phyloP scores from a whole-genome alignment of 129 eudicot species.

The Escallonia rubra region DNA sequence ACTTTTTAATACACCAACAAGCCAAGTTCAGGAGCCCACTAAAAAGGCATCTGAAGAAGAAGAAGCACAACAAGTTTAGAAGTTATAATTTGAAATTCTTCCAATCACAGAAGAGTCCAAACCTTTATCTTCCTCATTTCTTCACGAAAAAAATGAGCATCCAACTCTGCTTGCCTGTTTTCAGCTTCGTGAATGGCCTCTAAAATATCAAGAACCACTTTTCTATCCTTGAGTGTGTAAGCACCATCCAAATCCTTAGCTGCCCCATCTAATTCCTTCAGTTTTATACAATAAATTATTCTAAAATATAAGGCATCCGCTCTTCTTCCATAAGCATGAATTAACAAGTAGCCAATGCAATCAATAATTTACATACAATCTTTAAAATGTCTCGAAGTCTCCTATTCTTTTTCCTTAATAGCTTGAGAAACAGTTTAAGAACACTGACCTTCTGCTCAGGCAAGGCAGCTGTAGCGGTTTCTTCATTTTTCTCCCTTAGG shows the following conservation, averaged over 20 bases:
- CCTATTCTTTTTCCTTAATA: background rate
- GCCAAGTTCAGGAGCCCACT: background rate
- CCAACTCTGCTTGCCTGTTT: constrained; percentile 80
- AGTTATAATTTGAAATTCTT: constrained; percentile 1
- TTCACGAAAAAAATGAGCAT: constrained; percentile 60
- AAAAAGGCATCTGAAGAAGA: background rate
- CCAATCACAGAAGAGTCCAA: constrained; percentile 9
- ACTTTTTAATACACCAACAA: background rate
- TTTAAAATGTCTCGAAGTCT: background rate
- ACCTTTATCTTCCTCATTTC: constrained; percentile 91
- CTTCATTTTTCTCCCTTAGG: constrained; percentile 40
- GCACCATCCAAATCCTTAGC: constrained; percentile 36
- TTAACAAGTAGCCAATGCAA: background rate
- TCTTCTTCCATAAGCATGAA: background rate
- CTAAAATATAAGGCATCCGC: constrained; percentile 2
- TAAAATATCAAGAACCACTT: constrained; percentile 73
- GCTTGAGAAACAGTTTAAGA: background rate
- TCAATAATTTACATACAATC: background rate
- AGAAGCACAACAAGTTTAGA: background rate
- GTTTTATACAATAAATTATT: constrained; percentile 19
- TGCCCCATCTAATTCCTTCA: constrained; percentile 48
- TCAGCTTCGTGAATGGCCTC: constrained; percentile 96
- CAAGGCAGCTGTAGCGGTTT: constrained; percentile 30
- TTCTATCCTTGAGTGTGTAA: constrained; percentile 56
- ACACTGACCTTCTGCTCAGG: constrained; percentile 39